phyloP scores from a whole-genome alignment of 768 basidiomycete genomes.

The Coprinellus aureogranulatus region DNA sequence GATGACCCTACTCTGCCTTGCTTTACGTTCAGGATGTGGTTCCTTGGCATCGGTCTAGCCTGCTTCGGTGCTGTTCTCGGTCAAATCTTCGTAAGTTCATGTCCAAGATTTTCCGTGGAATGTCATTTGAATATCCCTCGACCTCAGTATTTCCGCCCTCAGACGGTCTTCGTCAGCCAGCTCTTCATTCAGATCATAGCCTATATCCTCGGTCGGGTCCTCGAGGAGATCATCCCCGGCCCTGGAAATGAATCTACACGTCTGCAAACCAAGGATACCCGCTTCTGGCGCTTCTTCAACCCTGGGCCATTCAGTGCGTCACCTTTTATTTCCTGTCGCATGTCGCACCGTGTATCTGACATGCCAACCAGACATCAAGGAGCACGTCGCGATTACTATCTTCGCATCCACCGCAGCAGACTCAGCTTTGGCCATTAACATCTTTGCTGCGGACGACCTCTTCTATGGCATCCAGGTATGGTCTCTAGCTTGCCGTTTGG shows the following conservation, averaged over 20 bases:
- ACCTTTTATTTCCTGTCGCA: background rate
- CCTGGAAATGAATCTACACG: constrained; percentile 25
- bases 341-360: background rate
- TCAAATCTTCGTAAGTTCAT: constrained; percentile 43
- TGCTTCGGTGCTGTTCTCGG: constrained; percentile 54
- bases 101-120: background rate
- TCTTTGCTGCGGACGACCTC: constrained; percentile 55
- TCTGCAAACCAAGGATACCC: constrained; percentile 31
- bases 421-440: constrained; percentile 56
- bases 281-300: constrained; percentile 57
- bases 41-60: constrained; percentile 53
- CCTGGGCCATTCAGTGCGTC: constrained; percentile 61
- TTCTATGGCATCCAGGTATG: constrained; percentile 42
- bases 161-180: constrained; percentile 47
- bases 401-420: constrained; percentile 59
- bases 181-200: constrained; percentile 52
- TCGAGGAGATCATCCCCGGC: constrained; percentile 41
- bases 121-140: background rate
- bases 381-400: constrained; percentile 63
- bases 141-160: constrained; percentile 50
- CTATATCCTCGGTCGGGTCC: constrained; percentile 46
- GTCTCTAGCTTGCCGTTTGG: background rate
- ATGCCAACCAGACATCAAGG: constrained; percentile 50
- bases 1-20: constrained; percentile 49
- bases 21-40: constrained; percentile 56